Conservation (phyloP, 2,329 filamentous ascomycete species). For the Sarocladium oryzae region DNA sequence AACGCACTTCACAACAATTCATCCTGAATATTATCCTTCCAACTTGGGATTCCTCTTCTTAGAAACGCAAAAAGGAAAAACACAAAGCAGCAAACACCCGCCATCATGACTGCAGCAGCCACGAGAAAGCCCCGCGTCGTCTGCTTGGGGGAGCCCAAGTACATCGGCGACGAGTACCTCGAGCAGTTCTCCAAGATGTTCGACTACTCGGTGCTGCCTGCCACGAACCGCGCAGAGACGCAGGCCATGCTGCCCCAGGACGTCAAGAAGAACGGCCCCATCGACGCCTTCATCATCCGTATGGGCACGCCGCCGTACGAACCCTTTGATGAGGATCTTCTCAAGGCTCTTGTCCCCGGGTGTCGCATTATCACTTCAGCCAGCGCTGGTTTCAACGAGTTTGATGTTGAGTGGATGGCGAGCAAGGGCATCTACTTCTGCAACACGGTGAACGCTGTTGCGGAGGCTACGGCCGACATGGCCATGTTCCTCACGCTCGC, state of each 20-base stretch:
- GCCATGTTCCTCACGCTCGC: constrained; percentile 27
- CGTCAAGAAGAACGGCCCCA: constrained; percentile 26
- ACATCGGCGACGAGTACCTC: constrained; percentile 30
- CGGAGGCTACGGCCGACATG: constrained; percentile 44
- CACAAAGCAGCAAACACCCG: not conserved
- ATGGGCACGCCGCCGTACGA: constrained; percentile 43
- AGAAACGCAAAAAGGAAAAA: no score
- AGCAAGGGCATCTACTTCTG: constrained; percentile 43
- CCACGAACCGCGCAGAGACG: constrained; percentile 28
- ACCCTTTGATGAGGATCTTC: constrained; percentile 38
- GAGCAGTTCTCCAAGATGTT: constrained; percentile 27
- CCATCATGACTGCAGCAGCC: constrained; percentile 3
- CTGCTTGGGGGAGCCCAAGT: constrained; percentile 30
- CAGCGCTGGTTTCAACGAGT: constrained; percentile 40
- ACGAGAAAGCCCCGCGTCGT: constrained; percentile 31
- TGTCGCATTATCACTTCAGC: constrained; percentile 39
- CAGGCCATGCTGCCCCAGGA: constrained; percentile 26
- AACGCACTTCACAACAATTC: no score
- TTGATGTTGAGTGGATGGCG: constrained; percentile 36
- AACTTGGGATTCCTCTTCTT: no score
- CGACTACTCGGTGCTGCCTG: constrained; percentile 28
- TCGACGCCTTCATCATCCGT: constrained; percentile 40
- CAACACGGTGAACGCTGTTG: constrained; percentile 44
- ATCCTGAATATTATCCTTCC: no score
- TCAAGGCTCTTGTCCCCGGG: constrained; percentile 29